phyloP scores from a whole-genome alignment of 1,284 basidiomycete species.

The Thelephora terrestris region DNA sequence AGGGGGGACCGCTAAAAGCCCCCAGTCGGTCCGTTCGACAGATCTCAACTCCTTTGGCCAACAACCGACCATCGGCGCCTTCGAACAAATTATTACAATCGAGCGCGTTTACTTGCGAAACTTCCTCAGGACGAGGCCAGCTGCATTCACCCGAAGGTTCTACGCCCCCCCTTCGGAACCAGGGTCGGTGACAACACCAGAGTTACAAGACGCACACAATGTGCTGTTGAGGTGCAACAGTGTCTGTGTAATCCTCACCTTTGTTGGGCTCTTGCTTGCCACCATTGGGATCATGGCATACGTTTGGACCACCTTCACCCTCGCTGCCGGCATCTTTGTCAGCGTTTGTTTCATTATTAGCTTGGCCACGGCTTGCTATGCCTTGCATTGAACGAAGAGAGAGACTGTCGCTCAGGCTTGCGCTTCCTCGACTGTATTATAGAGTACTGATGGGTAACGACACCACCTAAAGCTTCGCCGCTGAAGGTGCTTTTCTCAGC shows the following conservation, averaged over 20 bases:
- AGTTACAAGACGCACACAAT: slow-evolving; percentile 11
- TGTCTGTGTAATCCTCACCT: slow-evolving; percentile 21
- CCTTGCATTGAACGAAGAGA: slow-evolving; percentile 7
- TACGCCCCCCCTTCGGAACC: slow-evolving; percentile 4
- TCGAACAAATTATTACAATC: slow-evolving; percentile 3
- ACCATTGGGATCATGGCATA: slow-evolving; percentile 25
- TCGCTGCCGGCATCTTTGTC: slow-evolving; percentile 23
- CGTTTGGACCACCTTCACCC: slow-evolving; percentile 24
- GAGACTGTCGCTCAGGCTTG: too few relatives aligned
- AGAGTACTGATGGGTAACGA: too few relatives aligned
- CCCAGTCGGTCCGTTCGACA: slow-evolving; percentile 1
- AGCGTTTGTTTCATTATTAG: slow-evolving; percentile 15
- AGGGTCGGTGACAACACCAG: slow-evolving; percentile 10
- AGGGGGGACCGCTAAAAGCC: not conserved
- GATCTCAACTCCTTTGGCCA: slow-evolving; percentile 8
- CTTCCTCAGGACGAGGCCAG: not conserved
- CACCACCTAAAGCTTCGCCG: too few relatives aligned
- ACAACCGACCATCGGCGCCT: slow-evolving; percentile 10
- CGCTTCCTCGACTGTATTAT: too few relatives aligned
- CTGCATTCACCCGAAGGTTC: not conserved
- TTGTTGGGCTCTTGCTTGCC: slow-evolving; percentile 25
- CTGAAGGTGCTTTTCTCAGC: slow-evolving; percentile 26
- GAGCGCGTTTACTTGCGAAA: not conserved
- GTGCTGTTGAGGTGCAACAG: slow-evolving; percentile 21
- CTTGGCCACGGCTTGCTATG: slow-evolving; percentile 15